A percentile compares a stretch with the other conserved stretches of the same genome.
phyloP scores from a whole-genome alignment of 2,329 filamentous ascomycete species.

The Colletotrichum lupini region DNA sequence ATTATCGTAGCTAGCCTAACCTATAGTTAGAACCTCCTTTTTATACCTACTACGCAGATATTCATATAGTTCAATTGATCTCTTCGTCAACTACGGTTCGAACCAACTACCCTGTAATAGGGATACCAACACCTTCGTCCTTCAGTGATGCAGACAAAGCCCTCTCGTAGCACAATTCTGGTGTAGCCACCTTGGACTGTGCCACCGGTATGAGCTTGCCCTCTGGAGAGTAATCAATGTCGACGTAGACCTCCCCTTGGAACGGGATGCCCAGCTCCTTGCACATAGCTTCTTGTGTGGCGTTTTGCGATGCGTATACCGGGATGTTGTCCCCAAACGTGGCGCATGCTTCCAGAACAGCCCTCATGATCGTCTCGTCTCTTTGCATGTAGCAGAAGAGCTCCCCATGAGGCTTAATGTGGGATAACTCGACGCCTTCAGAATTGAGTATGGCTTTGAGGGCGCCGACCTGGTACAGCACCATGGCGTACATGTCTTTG shows the following conservation, averaged over 20 bases:
- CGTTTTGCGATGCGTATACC: constrained; percentile 40
- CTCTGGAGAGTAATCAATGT: constrained; percentile 40
- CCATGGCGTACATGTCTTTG: constrained; percentile 66
- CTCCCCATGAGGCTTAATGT: constrained; percentile 65
- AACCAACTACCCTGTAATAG: too few relatives aligned
- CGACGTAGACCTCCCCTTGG: constrained; percentile 37
- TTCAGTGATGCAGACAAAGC: not conserved
- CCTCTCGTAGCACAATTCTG: constrained; percentile 29
- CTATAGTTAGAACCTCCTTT: too few relatives aligned
- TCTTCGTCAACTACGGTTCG: too few relatives aligned
- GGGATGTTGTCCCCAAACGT: constrained; percentile 41
- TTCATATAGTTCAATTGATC: too few relatives aligned
- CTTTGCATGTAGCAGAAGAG: constrained; percentile 57
- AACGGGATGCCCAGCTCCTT: constrained; percentile 35
- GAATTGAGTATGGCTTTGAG: constrained; percentile 68
- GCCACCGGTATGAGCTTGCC: constrained; percentile 30
- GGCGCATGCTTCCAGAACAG: constrained; percentile 42
- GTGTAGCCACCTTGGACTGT: constrained; percentile 25
- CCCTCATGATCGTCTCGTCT: constrained; percentile 41
- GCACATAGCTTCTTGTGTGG: constrained; percentile 32
- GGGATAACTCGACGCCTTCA: constrained; percentile 66
- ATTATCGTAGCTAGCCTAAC: too few relatives aligned
- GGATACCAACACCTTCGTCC: not conserved
- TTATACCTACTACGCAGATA: too few relatives aligned
- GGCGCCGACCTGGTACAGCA: constrained; percentile 73